A percentile compares a stretch with the other conserved stretches of the same genome.
Evolutionary conservation across 495 filamentous ascomycete species (phyloP).

Genomic region (Rostrohypoxylon terebratum): DNA sequence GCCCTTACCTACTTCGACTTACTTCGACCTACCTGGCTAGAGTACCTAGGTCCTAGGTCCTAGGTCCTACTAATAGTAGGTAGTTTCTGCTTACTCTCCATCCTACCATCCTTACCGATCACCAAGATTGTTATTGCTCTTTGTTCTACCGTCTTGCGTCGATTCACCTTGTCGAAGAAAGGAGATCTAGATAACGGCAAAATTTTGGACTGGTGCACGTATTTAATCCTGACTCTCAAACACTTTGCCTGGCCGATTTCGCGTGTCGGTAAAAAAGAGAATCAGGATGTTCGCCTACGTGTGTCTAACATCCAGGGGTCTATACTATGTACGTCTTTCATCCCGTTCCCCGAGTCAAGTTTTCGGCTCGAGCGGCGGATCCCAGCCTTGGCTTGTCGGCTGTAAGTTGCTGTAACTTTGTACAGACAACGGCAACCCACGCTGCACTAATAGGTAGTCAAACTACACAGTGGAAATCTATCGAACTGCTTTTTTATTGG

Average conservation of each 20-base stretch:
- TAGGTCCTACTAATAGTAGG: no score
- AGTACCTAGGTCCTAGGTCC: no score
- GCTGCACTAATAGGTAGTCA: conserved; percentile 14
- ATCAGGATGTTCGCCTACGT: conserved; percentile 40
- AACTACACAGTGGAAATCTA: conserved; percentile 6
- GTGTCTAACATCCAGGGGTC: conserved; percentile 32
- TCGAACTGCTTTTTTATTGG: conserved; percentile 24
- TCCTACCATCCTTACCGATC: conserved; percentile 5
- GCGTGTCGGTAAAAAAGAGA: conserved; percentile 42
- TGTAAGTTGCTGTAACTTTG: conserved; percentile 41
- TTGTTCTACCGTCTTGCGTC: not conserved
- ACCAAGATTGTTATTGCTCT: not conserved
- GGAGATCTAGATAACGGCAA: conserved; percentile 27
- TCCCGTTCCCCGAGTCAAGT: conserved; percentile 47
- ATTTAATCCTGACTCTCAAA: conserved; percentile 23
- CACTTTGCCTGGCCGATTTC: conserved; percentile 18
- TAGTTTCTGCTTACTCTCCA: conserved; percentile 29
- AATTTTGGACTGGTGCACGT: conserved; percentile 17
- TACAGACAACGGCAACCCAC: conserved; percentile 22
- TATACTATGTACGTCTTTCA: conserved; percentile 40
- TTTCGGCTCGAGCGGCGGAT: conserved; percentile 43
- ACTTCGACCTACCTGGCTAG: not conserved
- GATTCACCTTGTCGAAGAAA: not conserved
- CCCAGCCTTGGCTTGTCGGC: conserved; percentile 37
- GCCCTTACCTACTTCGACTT: not conserved